Evolutionary conservation across 345 rosid species (phyloP).

Genomic region (Reutealis trisperma): DNA sequence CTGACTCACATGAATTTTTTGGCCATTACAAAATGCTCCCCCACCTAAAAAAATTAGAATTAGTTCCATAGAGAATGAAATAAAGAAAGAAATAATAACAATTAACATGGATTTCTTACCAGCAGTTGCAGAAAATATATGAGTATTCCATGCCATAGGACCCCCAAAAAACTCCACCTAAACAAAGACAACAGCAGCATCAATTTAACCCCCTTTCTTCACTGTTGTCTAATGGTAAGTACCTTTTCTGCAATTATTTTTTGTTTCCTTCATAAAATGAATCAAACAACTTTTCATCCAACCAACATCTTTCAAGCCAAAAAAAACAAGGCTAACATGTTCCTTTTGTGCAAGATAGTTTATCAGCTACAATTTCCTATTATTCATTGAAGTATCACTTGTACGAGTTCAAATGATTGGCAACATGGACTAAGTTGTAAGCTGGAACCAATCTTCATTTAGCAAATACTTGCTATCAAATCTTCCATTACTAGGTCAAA

Average conservation of each 20-base stretch:
- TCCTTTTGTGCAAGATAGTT: neutral
- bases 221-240: too few species aligned
- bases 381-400: neutral
- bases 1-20: conserved; percentile 69
- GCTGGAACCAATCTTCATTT: neutral
- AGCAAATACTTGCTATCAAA: neutral
- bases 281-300: neutral
- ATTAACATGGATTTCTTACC: conserved; percentile 41
- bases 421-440: neutral
- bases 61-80: conserved; percentile 14
- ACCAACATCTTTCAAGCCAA: neutral
- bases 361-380: neutral
- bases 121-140: conserved; percentile 80
- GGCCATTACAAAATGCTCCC: conserved; percentile 93
- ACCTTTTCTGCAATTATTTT: neutral
- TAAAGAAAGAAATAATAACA: neutral
- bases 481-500: neutral
- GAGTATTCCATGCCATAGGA: conserved; percentile 95
- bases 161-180: conserved; percentile 99
- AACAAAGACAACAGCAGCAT: conserved; percentile 9
- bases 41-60: conserved; percentile 55
- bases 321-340: neutral
- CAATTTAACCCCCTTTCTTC: conserved; percentile 4
- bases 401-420: neutral
- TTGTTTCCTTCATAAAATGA: neutral